Evolutionary conservation across 441 rosid genomes (phyloP).

Genomic region (Viola pubescens): DNA sequence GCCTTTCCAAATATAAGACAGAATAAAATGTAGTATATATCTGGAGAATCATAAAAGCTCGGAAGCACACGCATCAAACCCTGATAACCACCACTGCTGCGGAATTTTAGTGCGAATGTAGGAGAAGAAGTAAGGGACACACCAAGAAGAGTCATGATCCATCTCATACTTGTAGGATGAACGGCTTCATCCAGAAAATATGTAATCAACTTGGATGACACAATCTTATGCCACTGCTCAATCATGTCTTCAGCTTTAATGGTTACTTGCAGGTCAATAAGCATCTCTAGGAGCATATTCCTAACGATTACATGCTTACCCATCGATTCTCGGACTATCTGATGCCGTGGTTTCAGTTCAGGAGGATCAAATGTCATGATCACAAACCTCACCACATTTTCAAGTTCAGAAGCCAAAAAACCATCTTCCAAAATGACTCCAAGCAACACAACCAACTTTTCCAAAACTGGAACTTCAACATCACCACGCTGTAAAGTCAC

Average conservation of each 20-base stretch:
- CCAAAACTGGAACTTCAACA: constrained; percentile 97
- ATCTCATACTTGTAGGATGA: constrained; percentile 99
- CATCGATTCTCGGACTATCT: constrained; percentile 74
- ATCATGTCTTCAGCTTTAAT: constrained; percentile 92
- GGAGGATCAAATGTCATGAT: constrained; percentile 99
- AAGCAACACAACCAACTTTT: constrained; percentile 92
- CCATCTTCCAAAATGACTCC: constrained; percentile 99
- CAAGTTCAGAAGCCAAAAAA: constrained; percentile 91
- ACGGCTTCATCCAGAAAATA: constrained; percentile 99
- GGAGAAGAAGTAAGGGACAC: constrained; percentile 92
- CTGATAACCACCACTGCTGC: constrained; percentile 96
- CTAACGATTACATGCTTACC: constrained; percentile 99
- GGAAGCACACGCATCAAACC: constrained; percentile 87
- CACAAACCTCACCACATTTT: constrained; percentile 92
- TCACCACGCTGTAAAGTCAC: constrained; percentile 99
- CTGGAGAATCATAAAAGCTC: constrained; percentile 98
- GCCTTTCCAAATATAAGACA: constrained; percentile 94
- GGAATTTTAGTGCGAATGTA: constrained; percentile 92
- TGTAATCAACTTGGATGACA: constrained; percentile 92
- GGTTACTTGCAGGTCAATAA: constrained; percentile 97
- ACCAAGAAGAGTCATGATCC: constrained; percentile 99
- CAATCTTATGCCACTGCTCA: constrained; percentile 99
- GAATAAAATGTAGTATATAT: constrained; percentile 94
- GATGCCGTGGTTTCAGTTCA: constrained; percentile 64
- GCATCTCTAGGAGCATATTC: constrained; percentile 99